Evolutionary conservation across 2,329 filamentous ascomycete species (phyloP).

Genomic region (Fusarium tjaetaba): DNA sequence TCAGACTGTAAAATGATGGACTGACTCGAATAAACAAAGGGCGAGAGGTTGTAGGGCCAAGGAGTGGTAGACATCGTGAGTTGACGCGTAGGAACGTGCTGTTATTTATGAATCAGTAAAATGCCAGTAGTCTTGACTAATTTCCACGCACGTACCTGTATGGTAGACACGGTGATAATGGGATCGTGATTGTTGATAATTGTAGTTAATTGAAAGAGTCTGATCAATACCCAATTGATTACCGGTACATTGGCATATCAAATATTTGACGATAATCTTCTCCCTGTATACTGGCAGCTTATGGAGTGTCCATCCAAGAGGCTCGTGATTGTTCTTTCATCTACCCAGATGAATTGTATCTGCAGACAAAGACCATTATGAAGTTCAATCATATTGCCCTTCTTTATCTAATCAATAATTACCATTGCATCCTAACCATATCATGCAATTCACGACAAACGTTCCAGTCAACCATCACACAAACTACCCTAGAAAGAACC

Average conservation of each 20-base stretch:
- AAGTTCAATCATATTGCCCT: background rate
- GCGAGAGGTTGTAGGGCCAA: background rate
- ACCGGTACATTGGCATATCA: too few relatives aligned
- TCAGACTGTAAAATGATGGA: background rate
- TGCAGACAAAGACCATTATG: background rate
- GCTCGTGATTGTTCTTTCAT: too few relatives aligned
- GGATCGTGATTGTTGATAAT: conserved; percentile 17
- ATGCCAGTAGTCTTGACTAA: conserved; percentile 33
- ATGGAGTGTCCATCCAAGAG: background rate
- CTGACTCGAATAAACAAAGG: conserved; percentile 22
- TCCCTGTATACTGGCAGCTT: fast-evolving
- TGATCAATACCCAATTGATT: background rate
- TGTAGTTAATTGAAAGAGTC: background rate
- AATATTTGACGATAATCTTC: background rate
- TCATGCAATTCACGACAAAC: background rate
- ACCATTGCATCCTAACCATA: background rate
- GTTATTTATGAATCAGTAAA: conserved; percentile 21
- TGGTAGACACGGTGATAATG: conserved; percentile 23
- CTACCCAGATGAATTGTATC: too few relatives aligned
- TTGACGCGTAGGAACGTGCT: conserved; percentile 20
- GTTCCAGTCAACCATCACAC: background rate
- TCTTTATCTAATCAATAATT: background rate
- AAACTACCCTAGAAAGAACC: conserved; percentile 7
- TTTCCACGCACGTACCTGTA: conserved; percentile 10
- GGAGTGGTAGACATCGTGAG: background rate